phyloP scores from a whole-genome alignment of 768 basidiomycete genomes.

The Lentinus tigrinus region DNA sequence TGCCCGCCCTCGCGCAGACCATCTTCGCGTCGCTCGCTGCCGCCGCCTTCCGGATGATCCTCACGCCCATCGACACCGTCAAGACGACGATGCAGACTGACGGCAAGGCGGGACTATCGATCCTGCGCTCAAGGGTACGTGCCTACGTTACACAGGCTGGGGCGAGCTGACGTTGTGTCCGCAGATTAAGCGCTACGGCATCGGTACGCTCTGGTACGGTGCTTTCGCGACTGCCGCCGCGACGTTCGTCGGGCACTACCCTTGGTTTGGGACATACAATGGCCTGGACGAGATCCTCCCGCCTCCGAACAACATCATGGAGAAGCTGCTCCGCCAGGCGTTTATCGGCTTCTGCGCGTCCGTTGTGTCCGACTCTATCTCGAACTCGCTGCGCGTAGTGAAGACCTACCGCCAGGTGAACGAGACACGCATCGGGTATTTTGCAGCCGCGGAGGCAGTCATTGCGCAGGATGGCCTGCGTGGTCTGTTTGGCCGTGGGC shows the following conservation, averaged over 20 bases:
- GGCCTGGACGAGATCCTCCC: conserved; percentile 68
- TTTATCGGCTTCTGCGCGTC: conserved; percentile 91
- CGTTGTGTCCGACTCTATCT: conserved; percentile 79
- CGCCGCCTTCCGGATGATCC: conserved; percentile 84
- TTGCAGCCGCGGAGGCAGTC: conserved; percentile 74
- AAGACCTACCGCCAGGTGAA: conserved; percentile 97
- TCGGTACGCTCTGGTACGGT: conserved; percentile 85
- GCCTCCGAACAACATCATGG: conserved; percentile 43
- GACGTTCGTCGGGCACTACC: conserved; percentile 91
- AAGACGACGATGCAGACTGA: conserved; percentile 97
- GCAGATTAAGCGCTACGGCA: conserved; percentile 72
- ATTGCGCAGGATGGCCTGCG: conserved; percentile 70
- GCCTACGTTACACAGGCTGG: not conserved
- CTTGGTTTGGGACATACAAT: conserved; percentile 91
- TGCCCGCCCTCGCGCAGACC: conserved; percentile 71
- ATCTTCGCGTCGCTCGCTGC: conserved; percentile 76
- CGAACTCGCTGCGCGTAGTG: conserved; percentile 87
- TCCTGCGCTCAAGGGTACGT: conserved; percentile 66
- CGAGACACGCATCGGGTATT: conserved; percentile 75
- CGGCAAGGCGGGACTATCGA: conserved; percentile 63
- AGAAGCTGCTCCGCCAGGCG: conserved; percentile 75
- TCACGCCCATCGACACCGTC: conserved; percentile 90
- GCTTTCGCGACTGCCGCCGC: conserved; percentile 90
- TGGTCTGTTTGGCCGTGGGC: conserved; percentile 84
- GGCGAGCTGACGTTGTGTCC: not conserved